Percentiles rank a stretch among this genome's conserved stretches.
These are phyloP conservation scores for Cercophora sp. DNA, from an alignment of 495 filamentous ascomycete species.

Conservation along the genomic window DNA sequence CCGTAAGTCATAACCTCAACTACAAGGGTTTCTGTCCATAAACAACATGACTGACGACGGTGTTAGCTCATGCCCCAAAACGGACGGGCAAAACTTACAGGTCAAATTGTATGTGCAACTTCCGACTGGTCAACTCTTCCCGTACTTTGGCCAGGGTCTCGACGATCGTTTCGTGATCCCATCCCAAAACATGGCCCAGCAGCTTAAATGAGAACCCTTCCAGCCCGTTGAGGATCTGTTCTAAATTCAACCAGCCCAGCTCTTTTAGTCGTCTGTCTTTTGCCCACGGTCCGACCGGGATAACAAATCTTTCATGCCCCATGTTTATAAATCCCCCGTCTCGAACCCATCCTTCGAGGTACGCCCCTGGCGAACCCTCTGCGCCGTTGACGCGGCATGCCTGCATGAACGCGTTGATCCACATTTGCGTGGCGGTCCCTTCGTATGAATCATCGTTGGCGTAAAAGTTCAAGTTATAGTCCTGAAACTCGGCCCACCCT, in stretches of 20 bases:
- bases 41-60: neutral
- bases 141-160: neutral
- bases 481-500: slow-evolving; percentile 59
- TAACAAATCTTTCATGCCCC: neutral
- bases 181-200: neutral
- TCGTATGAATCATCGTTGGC: slow-evolving; percentile 48
- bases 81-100: neutral
- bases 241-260: neutral
- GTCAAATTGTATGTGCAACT: neutral
- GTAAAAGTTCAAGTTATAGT: slow-evolving; percentile 45
- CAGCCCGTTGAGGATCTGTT: neutral
- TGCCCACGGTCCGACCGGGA: neutral
- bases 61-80: neutral
- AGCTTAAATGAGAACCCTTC: neutral
- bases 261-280: neutral
- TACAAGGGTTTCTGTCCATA: neutral
- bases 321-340: neutral
- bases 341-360: neutral
- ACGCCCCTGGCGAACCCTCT: neutral
- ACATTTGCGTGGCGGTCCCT: slow-evolving; percentile 18
- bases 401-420: neutral
- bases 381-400: neutral
- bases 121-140: neutral
- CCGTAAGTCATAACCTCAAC: neutral
- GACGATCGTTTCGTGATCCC: neutral